Base-by-base conservation (phyloP, 2,329 filamentous ascomycete species). In the Penicillium fuscoglaucum region DNA sequence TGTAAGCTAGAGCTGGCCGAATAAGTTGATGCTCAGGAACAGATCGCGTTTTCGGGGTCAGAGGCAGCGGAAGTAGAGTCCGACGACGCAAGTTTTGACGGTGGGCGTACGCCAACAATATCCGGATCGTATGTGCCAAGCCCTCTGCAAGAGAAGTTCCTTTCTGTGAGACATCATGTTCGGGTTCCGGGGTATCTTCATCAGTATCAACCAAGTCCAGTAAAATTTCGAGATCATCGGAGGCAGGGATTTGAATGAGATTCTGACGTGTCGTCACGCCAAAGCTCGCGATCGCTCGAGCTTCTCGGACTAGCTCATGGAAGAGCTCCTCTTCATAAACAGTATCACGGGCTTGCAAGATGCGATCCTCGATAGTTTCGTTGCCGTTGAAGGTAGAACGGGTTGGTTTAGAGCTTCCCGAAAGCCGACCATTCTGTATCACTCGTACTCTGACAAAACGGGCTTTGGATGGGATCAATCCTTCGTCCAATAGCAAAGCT, bases 221-320 rank as follows among this genome's bases (percentile, higher is more conserved):
- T 3, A 87, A 76, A 15, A 93, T 77, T 24, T 83, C 82, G n/a
- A 82, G 80, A 4, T 79, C 74, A 1, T 79, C 68, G n/a, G 82
- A 79, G 1, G 85, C 72, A 3, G 81, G 77, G 66, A 86, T 85
- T 10, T 80, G 79, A 43, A 91, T 80, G 3, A 80, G 76, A 28
- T 84, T 78, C 15, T 83, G 85, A 37, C 85, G 82, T 15, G 87
- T 83, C 28, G 82, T 83, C 13, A 97, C 87, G 10, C 88, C 85
- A 60, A 90, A 87, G 12, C 87, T 86, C 3, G 88, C 82, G 24
- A 96, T 79, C 0, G 83, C 82, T 17, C 92, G 88, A 0, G 90
- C 87, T 75, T 99, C 95, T 19, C 91, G 84, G 52, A 88, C 87
- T 59, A 98, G 81, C 75, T 99, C 95, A 66, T 96, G 87, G 83